phyloP scores from a whole-genome alignment of 1,139 yeast genomes.

The Scheffersomyces titani region DNA sequence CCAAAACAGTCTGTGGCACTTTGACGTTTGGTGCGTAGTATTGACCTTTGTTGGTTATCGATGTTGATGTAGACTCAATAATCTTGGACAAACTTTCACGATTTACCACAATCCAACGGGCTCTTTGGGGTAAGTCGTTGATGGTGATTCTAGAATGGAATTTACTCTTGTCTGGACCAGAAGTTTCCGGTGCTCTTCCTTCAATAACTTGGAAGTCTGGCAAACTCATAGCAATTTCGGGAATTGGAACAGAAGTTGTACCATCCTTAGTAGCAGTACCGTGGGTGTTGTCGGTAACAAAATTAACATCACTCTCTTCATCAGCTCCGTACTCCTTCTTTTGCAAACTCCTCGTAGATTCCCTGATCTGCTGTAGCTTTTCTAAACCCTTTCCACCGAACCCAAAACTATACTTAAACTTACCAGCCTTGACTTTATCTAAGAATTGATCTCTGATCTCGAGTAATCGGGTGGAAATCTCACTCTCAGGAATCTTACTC shows the following conservation, averaged over 20 bases:
- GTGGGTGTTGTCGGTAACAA: conserved; percentile 12
- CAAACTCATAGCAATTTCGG: conserved; percentile 16
- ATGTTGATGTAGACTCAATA: conserved; percentile 71
- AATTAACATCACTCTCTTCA: not conserved
- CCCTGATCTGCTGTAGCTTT: conserved; percentile 70
- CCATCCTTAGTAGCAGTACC: not conserved
- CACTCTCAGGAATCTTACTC: conserved; percentile 45
- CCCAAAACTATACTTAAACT: conserved; percentile 69
- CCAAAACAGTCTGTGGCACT: conserved; percentile 34
- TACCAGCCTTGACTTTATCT: conserved; percentile 66
- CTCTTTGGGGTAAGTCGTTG: conserved; percentile 84
- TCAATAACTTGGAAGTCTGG: conserved; percentile 54
- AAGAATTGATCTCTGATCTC: conserved; percentile 59
- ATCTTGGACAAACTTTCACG: conserved; percentile 65
- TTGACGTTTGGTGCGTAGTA: conserved; percentile 64
- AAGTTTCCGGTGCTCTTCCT: conserved; percentile 60
- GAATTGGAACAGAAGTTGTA: conserved; percentile 2
- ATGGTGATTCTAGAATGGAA: conserved; percentile 74
- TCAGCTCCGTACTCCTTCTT: conserved; percentile 31
- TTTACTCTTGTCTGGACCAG: conserved; percentile 62
- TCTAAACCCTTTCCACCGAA: conserved; percentile 95
- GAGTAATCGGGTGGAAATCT: conserved; percentile 51
- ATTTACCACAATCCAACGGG: conserved; percentile 81
- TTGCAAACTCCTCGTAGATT: conserved; percentile 54
- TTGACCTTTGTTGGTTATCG: conserved; percentile 83